These are phyloP conservation scores for Mangifera indica DNA, from an alignment of 345 rosid genomes.

Conservation along the genomic window DNA sequence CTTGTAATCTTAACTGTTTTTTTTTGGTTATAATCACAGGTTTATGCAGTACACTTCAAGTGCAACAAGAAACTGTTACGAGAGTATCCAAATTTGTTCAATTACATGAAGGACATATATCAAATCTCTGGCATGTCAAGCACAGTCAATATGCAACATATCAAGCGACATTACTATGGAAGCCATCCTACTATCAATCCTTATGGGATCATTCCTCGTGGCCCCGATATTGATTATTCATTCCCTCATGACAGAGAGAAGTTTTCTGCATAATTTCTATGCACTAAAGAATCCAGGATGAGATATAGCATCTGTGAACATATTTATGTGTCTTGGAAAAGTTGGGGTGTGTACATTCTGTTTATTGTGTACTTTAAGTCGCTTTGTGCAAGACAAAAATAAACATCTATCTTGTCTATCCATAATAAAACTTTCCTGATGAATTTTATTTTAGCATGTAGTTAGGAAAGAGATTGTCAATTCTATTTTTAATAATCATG, in stretches of 20 bases:
- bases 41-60: slow-evolving; percentile 74
- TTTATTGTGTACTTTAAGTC: background rate
- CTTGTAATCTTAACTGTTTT: background rate
- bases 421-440: background rate
- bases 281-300: background rate
- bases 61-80: slow-evolving; percentile 75
- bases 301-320: too few species aligned
- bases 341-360: background rate
- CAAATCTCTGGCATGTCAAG: slow-evolving; percentile 58
- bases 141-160: slow-evolving; percentile 65
- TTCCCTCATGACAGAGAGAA: slow-evolving; percentile 56
- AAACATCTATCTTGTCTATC: background rate
- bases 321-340: background rate
- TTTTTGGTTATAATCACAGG: slow-evolving; percentile 32
- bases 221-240: slow-evolving; percentile 60
- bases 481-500: too few species aligned
- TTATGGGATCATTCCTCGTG: slow-evolving; percentile 59
- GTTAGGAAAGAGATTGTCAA: too few species aligned
- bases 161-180: slow-evolving; percentile 73
- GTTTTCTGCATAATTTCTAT: slow-evolving; percentile 30
- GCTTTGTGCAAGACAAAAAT: background rate
- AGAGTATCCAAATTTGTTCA: slow-evolving; percentile 68
- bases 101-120: slow-evolving; percentile 64
- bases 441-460: too few species aligned
- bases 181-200: slow-evolving; percentile 74